These are phyloP conservation scores for Wickerhamomyces subpelliculosus DNA, from an alignment of 805 yeast species.

Conservation along the genomic window DNA sequence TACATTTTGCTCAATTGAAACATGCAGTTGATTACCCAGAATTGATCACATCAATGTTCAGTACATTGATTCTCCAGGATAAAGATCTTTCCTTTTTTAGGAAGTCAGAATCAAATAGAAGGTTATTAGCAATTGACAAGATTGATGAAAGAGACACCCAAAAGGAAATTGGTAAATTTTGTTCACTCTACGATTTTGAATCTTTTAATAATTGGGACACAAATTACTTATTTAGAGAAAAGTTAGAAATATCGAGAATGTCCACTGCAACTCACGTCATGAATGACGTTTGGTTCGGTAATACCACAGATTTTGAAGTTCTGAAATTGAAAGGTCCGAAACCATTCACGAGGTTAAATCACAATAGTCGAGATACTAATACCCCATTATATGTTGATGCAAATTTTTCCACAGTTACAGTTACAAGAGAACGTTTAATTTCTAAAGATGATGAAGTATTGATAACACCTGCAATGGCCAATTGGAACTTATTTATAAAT, in stretches of 20 bases:
- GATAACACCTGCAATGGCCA: constrained; percentile 43
- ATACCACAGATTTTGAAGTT: constrained; percentile 60
- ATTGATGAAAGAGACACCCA: constrained; percentile 9
- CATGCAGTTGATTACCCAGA: constrained; percentile 22
- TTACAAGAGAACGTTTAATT: constrained; percentile 26
- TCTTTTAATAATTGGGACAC: constrained; percentile 57
- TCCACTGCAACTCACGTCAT: constrained; percentile 64
- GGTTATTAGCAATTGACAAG: constrained; percentile 21
- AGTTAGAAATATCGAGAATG: constrained; percentile 78
- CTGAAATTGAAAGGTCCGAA: constrained; percentile 16
- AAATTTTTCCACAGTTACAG: constrained; percentile 40
- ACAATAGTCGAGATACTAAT: constrained; percentile 2
- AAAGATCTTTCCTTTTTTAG: constrained; percentile 9
- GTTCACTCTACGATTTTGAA: constrained; percentile 31
- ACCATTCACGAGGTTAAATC: constrained; percentile 5
- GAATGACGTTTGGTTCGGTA: constrained; percentile 72
- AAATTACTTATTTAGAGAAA: constrained; percentile 65
- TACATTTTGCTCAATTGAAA: constrained; percentile 36
- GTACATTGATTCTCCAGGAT: constrained; percentile 16
- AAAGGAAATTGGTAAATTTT: constrained; percentile 15
- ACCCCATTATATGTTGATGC: constrained; percentile 44
- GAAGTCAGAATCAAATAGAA: constrained; percentile 3
- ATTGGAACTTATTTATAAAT: constrained; percentile 48
- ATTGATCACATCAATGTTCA: constrained; percentile 15
- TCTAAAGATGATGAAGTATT: constrained; percentile 19